Conservation (phyloP, 2,329 filamentous ascomycete species). For the Monilinia polystroma region DNA sequence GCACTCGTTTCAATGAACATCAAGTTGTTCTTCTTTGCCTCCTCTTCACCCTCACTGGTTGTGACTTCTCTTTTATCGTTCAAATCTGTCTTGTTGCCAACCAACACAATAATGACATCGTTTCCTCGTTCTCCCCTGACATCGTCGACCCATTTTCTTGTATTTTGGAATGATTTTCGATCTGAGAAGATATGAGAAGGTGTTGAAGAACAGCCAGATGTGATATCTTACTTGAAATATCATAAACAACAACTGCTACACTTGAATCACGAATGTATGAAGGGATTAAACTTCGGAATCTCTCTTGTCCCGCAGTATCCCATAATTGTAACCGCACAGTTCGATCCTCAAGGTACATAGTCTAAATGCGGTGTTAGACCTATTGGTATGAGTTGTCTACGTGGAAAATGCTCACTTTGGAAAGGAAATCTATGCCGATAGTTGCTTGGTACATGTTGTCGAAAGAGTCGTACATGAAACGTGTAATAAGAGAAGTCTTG, state of each 20-base stretch:
- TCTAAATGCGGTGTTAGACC: conserved; percentile 52
- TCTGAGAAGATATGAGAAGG: conserved; percentile 50
- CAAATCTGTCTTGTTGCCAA: conserved; percentile 98
- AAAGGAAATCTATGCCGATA: conserved; percentile 98
- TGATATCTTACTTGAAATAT: conserved; percentile 75
- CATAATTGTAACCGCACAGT: conserved; percentile 96
- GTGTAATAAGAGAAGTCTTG: conserved; percentile 97
- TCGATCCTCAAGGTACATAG: conserved; percentile 98
- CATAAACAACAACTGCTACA: conserved; percentile 97
- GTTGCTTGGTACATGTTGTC: conserved; percentile 99
- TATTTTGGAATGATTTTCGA: conserved; percentile 97
- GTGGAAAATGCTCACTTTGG: conserved; percentile 66
- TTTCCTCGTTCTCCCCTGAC: conserved; percentile 94
- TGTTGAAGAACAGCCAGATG: not conserved
- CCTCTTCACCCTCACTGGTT: conserved; percentile 92
- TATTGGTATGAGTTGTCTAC: conserved; percentile 15
- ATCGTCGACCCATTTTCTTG: conserved; percentile 98
- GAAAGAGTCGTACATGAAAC: conserved; percentile 99
- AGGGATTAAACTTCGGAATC: conserved; percentile 94
- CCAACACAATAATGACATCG: conserved; percentile 97
- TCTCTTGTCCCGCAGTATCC: conserved; percentile 97
- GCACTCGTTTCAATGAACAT: conserved; percentile 99
- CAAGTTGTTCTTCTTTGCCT: conserved; percentile 94
- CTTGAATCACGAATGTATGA: conserved; percentile 98
- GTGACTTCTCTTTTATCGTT: conserved; percentile 98